A percentile compares a stretch with the other conserved stretches of the same genome.
These are phyloP conservation scores for Spergularia marina DNA, from an alignment of 148 eudicot genomes.

Conservation along the genomic window DNA sequence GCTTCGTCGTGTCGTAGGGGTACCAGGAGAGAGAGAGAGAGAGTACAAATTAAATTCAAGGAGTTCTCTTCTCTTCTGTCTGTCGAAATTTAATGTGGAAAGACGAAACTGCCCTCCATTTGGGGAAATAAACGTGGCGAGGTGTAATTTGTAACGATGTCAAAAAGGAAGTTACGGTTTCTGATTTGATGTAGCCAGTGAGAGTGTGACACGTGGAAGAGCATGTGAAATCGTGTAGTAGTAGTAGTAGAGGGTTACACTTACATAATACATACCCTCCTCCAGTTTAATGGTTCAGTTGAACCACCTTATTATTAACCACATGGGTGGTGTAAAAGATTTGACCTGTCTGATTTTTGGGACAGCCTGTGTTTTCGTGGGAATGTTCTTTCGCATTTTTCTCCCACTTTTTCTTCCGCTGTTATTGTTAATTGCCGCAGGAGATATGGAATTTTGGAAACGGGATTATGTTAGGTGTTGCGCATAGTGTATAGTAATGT, in stretches of 20 bases:
- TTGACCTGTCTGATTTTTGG: slow-evolving; percentile 5
- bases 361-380: not conserved
- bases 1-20: too few species aligned
- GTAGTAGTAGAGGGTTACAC: too few species aligned
- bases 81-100: not conserved
- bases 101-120: not conserved
- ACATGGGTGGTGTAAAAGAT: not conserved
- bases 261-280: too few species aligned
- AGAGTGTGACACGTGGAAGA: not conserved
- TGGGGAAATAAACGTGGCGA: not conserved
- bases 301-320: not conserved
- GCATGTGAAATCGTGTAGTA: too few species aligned
- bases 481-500: too few species aligned
- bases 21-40: not conserved
- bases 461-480: too few species aligned
- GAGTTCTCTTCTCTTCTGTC: not conserved
- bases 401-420: too few species aligned
- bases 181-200: not conserved
- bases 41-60: not conserved
- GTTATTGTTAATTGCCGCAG: too few species aligned
- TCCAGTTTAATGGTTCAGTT: not conserved
- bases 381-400: too few species aligned
- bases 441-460: too few species aligned
- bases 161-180: not conserved
- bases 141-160: not conserved